Evolutionary conservation across 495 filamentous ascomycete species (phyloP).

Genomic region (Entonaema liquescens): DNA sequence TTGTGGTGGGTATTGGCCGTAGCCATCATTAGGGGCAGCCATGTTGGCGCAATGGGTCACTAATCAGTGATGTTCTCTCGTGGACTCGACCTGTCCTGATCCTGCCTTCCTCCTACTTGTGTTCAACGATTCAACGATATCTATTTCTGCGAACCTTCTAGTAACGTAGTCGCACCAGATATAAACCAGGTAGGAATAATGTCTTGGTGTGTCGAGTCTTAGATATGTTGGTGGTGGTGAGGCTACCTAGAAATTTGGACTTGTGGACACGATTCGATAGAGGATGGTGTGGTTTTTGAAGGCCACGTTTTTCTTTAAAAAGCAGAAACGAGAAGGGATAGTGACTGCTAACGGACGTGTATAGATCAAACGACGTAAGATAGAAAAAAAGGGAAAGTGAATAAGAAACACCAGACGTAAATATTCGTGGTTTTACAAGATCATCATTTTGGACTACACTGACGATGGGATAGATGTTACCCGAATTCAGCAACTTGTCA

Average conservation of each 20-base stretch:
- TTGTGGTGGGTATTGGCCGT: slow-evolving; percentile 70
- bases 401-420: slow-evolving; percentile 1
- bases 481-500: slow-evolving; percentile 42
- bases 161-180: slow-evolving; percentile 3
- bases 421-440: slow-evolving; percentile 21
- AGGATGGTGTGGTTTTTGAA: slow-evolving; percentile 20
- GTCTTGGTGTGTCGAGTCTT: slow-evolving; percentile 4
- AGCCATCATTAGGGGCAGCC: slow-evolving; percentile 65
- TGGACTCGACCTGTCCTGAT: slow-evolving; percentile 10
- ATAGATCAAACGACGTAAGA: slow-evolving; percentile 7
- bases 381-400: neutral
- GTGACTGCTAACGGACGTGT: slow-evolving; percentile 7
- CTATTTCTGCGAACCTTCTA: slow-evolving; percentile 2
- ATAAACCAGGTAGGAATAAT: neutral
- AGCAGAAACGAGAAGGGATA: slow-evolving; percentile 13
- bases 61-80: slow-evolving; percentile 19
- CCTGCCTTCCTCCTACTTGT: slow-evolving; percentile 13
- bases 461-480: slow-evolving; percentile 25
- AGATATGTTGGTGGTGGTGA: slow-evolving; percentile 10
- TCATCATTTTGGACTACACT: slow-evolving; percentile 23
- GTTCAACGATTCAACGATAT: neutral
- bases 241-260: slow-evolving; percentile 1
- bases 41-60: slow-evolving; percentile 50
- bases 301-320: slow-evolving; percentile 36
- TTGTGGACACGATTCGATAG: slow-evolving; percentile 39